Evolutionary conservation across 768 basidiomycete species (phyloP).

Genomic region (Suillus subaureus): DNA sequence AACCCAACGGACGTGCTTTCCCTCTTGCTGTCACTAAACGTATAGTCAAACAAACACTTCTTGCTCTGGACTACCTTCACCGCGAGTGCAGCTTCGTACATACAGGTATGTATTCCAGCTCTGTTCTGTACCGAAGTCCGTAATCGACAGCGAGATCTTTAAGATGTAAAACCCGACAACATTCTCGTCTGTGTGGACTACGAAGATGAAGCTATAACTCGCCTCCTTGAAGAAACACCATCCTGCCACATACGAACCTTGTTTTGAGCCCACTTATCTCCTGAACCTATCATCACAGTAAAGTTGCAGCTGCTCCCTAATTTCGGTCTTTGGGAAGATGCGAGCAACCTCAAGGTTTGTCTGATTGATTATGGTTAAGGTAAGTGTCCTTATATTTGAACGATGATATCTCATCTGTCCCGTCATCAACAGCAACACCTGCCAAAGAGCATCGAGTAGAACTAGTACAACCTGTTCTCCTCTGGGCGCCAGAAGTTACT

Average conservation of each 20-base stretch:
- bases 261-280: slow-evolving; percentile 18
- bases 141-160: background rate
- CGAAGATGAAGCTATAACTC: background rate
- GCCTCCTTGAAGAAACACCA: slow-evolving; percentile 11
- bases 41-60: slow-evolving; percentile 30
- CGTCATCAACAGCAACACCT: background rate
- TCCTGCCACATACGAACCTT: slow-evolving; percentile 16
- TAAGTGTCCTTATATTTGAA: slow-evolving; percentile 9
- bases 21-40: slow-evolving; percentile 9
- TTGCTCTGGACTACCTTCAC: slow-evolving; percentile 33
- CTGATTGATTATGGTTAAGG: slow-evolving; percentile 26
- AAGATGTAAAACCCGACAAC: slow-evolving; percentile 29
- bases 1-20: slow-evolving; percentile 1
- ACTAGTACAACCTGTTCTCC: slow-evolving; percentile 14
- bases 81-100: slow-evolving; percentile 14
- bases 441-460: background rate
- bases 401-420: background rate
- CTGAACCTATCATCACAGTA: slow-evolving; percentile 27
- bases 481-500: slow-evolving; percentile 31
- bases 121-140: background rate
- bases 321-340: slow-evolving; percentile 14
- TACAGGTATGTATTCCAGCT: background rate
- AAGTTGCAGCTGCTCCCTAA: slow-evolving; percentile 29
- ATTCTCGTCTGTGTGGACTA: slow-evolving; percentile 15
- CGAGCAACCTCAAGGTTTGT: slow-evolving; percentile 19